Evolutionary conservation across 176 grass and related monocot genomes (phyloP).

Genomic region (Hordeum marinum): DNA sequence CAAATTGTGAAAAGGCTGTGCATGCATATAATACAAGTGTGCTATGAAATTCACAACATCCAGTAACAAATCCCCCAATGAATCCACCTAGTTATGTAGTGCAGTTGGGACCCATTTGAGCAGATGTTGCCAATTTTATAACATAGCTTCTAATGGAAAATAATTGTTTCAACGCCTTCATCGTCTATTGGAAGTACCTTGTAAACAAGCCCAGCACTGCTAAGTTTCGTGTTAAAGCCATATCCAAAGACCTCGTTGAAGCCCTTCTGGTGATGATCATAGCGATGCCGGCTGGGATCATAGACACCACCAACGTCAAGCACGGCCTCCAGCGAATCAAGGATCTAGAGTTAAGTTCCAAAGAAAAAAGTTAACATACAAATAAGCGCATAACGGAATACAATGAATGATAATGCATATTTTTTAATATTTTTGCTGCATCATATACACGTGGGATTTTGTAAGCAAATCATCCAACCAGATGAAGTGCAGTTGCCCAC

Average conservation of each 20-base stretch:
- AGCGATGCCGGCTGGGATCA: conserved; percentile 72
- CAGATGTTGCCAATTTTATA: not conserved
- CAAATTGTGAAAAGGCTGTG: not conserved
- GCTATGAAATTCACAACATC: not conserved
- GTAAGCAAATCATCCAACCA: not conserved
- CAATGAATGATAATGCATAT: not conserved
- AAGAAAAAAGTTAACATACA: not conserved
- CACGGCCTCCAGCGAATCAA: conserved; percentile 81
- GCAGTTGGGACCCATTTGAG: not conserved
- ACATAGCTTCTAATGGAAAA: not conserved
- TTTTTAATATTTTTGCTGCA: not conserved
- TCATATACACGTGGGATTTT: not conserved
- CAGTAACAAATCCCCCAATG: not conserved
- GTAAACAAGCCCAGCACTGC: conserved; percentile 97
- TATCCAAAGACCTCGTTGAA: conserved; percentile 87
- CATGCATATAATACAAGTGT: not conserved
- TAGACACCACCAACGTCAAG: conserved; percentile 97
- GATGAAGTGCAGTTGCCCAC: not conserved
- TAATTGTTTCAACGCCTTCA: not conserved
- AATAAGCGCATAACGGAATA: not conserved
- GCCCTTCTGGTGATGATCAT: conserved; percentile 99
- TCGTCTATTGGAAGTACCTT: conserved; percentile 43
- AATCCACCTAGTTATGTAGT: not conserved
- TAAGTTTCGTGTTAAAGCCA: conserved; percentile 97
- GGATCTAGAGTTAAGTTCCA: conserved; percentile 40